Evolutionary conservation across 345 rosid species (phyloP), one percentile per base, ranked within the genome.

Genomic region (Eucalyptus pauciflora): DNA sequence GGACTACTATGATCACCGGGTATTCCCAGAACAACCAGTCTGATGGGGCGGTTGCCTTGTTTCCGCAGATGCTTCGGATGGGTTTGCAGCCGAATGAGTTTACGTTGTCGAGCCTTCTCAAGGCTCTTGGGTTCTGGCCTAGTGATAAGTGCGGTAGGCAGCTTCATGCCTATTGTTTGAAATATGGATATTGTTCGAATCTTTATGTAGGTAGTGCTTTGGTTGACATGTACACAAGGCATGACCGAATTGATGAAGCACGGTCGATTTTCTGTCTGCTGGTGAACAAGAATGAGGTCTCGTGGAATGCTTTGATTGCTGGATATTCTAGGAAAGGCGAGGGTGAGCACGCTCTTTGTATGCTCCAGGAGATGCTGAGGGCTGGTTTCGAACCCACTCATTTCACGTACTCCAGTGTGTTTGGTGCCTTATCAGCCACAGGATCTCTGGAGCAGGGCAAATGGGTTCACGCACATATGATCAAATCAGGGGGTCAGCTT

Each of bases 361-460:
- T 93, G 60, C 94, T 95, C 60, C 91, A 76, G 67, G 52, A 71
- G 80, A 96, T 96, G 96, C 93, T 95, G 87, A 90, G 92, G 92
- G 91, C 92, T 31, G 93, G 92, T 86, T 88, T 94, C 49, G 81
- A 87, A 60, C 95, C 95, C 69, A 94, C 94, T 11, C 93, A 93
- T 89, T 95, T 93, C 88, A 92, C 96, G 1, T 94, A 91, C 88
- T 91, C 96, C 33, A 93, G 94, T 85, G 80, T 93, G 87, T 93
- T 92, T 50, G 93, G 94, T 33, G 94, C 94, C 86, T 94, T 94
- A 69, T 95, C 95, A 20, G 88, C 92, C 71, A 85, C 90, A 24
- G 98, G 97, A 18, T 93, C 94, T 89, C 86, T 95, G 92, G 96
- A 96, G 90, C 95, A 94, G 92, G 97, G 97, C 46, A 96, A 92